phyloP scores from a whole-genome alignment of 306 rosid species.

The Mimosa bimucronata region DNA sequence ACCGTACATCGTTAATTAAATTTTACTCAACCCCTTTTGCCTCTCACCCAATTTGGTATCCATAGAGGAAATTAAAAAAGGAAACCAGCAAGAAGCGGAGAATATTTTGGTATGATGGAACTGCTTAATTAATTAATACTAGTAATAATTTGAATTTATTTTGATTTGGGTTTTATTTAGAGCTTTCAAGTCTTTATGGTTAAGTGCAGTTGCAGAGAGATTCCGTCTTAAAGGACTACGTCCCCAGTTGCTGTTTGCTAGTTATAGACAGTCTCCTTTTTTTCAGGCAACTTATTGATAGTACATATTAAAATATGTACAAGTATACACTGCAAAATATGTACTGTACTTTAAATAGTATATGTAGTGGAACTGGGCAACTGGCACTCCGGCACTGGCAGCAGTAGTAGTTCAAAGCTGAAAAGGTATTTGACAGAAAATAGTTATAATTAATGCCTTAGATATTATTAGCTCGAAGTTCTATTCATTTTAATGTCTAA shows the following conservation, averaged over 20 bases:
- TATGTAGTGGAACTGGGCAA: conserved; percentile 5
- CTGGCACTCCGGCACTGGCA: too few species aligned
- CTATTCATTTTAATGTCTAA: neutral
- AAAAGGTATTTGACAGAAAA: neutral
- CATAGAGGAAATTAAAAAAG: conserved; percentile 6
- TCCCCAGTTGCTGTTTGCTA: neutral
- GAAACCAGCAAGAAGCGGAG: neutral
- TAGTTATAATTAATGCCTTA: neutral
- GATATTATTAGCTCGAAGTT: neutral
- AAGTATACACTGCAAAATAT: conserved; percentile 12
- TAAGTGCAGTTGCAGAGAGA: conserved; percentile 4
- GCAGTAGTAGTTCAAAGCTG: neutral
- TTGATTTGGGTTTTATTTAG: conserved; percentile 2
- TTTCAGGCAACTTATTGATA: conserved; percentile 40
- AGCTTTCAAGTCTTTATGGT: neutral
- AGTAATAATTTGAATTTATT: conserved; percentile 7
- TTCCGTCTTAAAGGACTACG: conserved; percentile 10
- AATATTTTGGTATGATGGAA: neutral
- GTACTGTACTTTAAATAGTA: conserved; percentile 15
- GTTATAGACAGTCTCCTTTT: conserved; percentile 36
- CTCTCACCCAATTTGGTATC: conserved; percentile 6
- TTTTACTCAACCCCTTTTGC: conserved; percentile 7
- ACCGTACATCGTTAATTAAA: neutral
- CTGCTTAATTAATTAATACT: neutral
- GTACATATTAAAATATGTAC: neutral